phyloP scores from a whole-genome alignment of 2,329 filamentous ascomycete genomes.

The Apiospora kogelbergensis region DNA sequence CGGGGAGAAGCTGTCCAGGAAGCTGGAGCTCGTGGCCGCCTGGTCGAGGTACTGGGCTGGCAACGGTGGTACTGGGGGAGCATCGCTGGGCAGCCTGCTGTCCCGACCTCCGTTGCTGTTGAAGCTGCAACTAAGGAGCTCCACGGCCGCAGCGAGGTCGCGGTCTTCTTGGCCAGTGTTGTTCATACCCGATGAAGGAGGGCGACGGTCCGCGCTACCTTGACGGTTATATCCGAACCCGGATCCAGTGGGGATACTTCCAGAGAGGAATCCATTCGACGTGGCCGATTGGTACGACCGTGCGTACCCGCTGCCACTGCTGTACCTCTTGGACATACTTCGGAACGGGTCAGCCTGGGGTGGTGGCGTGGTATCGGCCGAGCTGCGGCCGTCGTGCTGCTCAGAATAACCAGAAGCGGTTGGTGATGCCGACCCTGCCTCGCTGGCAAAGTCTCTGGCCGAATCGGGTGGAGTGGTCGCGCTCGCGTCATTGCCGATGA shows the following conservation, averaged over 20 bases:
- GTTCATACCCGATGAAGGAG: slow-evolving; percentile 76
- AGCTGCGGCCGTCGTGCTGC: slow-evolving; percentile 75
- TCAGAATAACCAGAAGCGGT: slow-evolving; percentile 80
- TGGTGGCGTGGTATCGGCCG: slow-evolving; percentile 88
- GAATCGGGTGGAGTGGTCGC: slow-evolving; percentile 64
- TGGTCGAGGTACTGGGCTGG: slow-evolving; percentile 76
- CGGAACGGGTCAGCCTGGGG: slow-evolving; percentile 66
- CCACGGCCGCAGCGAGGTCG: slow-evolving; percentile 85
- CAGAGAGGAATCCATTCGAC: slow-evolving; percentile 52
- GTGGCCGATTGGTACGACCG: slow-evolving; percentile 78
- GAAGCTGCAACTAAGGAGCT: slow-evolving; percentile 88
- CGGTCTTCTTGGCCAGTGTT: slow-evolving; percentile 78
- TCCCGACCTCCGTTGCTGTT: slow-evolving; percentile 71
- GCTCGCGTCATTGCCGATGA: slow-evolving; percentile 38
- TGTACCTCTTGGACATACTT: slow-evolving; percentile 57
- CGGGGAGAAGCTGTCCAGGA: slow-evolving; percentile 52
- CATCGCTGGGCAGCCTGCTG: slow-evolving; percentile 65
- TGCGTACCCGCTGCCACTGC: slow-evolving; percentile 60
- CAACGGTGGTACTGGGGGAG: slow-evolving; percentile 84
- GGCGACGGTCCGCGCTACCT: slow-evolving; percentile 73
- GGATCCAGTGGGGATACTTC: slow-evolving; percentile 51
- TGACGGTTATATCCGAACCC: slow-evolving; percentile 65
- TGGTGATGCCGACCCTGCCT: slow-evolving; percentile 79
- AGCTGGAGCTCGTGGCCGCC: slow-evolving; percentile 57
- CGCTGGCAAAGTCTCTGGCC: slow-evolving; percentile 70